Percentiles rank a stretch among this genome's conserved stretches.
These are phyloP conservation scores for Wickerhamiella allomyrinae DNA, from an alignment of 805 yeast species.

Conservation along the genomic window DNA sequence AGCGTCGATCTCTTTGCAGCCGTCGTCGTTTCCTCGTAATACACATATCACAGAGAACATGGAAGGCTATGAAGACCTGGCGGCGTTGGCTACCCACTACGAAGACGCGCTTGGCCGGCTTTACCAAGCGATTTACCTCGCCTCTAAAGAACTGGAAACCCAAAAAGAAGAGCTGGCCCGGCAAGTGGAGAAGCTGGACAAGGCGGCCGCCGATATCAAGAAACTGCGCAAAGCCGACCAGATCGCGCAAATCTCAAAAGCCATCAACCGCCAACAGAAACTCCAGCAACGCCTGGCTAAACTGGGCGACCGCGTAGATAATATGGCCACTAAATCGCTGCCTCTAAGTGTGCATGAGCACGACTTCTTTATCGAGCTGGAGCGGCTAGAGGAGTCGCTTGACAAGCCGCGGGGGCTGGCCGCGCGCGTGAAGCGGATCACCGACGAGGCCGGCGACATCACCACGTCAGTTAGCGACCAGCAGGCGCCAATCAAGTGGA, in stretches of 20 bases:
- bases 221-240: conserved; percentile 6
- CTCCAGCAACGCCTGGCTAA: conserved; percentile 23
- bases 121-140: conserved; percentile 25
- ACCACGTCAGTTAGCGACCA: not conserved
- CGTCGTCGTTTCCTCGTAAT: not conserved
- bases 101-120: conserved; percentile 19
- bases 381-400: not conserved
- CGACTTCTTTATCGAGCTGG: conserved; percentile 33
- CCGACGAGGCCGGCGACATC: not conserved
- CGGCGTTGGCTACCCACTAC: conserved; percentile 11
- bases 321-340: conserved; percentile 16
- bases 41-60: not conserved
- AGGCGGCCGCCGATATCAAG: conserved; percentile 13
- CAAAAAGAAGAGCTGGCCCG: conserved; percentile 31
- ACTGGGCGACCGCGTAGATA: conserved; percentile 21
- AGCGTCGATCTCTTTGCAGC: not conserved
- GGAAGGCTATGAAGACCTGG: not conserved
- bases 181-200: conserved; percentile 26
- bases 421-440: not conserved
- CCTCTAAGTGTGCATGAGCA: conserved; percentile 31
- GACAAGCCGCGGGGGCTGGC: not conserved
- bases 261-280: conserved; percentile 24
- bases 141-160: conserved; percentile 26
- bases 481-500: not conserved
- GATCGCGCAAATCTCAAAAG: conserved; percentile 12